phyloP scores from a whole-genome alignment of 2,329 filamentous ascomycete species.

The Parascedosporium putredinis region DNA sequence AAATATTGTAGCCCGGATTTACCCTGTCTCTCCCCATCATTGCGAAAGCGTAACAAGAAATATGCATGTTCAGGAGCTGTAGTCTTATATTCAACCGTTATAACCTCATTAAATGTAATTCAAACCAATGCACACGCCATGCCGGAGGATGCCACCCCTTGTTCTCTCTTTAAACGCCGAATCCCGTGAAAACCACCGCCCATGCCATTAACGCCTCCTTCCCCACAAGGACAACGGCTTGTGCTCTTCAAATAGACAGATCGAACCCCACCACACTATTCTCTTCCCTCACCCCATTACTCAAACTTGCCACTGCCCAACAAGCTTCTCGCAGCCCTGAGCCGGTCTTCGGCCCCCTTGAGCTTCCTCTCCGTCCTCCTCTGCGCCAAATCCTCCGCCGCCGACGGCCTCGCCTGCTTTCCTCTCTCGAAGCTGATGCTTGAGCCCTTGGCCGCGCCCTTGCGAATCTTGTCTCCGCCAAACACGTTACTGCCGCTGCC shows the following conservation, averaged over 20 bases:
- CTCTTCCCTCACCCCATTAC: conserved; percentile 16
- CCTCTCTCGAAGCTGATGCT: conserved; percentile 53
- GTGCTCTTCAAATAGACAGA: too few species aligned
- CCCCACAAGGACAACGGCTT: neutral
- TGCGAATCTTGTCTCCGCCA: conserved; percentile 46
- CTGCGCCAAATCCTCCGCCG: conserved; percentile 36
- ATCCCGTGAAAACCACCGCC: neutral
- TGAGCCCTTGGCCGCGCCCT: conserved; percentile 48
- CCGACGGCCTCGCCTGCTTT: conserved; percentile 40
- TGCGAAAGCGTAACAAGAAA: neutral
- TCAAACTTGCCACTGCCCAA: conserved; percentile 48
- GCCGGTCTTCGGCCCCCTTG: conserved; percentile 45
- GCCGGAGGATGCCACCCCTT: too few species aligned
- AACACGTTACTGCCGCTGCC: conserved; percentile 19
- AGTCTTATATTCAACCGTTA: neutral
- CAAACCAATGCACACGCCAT: conserved; percentile 5
- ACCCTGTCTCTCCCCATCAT: neutral
- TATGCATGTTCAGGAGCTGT: neutral
- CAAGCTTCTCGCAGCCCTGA: conserved; percentile 46
- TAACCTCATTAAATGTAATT: too few species aligned
- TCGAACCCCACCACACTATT: too few species aligned
- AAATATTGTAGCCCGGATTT: neutral
- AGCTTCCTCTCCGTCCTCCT: conserved; percentile 48
- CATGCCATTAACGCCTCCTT: neutral
- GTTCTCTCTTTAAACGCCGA: neutral